Percentiles rank a stretch among this genome's conserved stretches.
These are phyloP conservation scores for Bjerkandera adusta DNA, from an alignment of 1,284 basidiomycete species.

Conservation along the genomic window DNA sequence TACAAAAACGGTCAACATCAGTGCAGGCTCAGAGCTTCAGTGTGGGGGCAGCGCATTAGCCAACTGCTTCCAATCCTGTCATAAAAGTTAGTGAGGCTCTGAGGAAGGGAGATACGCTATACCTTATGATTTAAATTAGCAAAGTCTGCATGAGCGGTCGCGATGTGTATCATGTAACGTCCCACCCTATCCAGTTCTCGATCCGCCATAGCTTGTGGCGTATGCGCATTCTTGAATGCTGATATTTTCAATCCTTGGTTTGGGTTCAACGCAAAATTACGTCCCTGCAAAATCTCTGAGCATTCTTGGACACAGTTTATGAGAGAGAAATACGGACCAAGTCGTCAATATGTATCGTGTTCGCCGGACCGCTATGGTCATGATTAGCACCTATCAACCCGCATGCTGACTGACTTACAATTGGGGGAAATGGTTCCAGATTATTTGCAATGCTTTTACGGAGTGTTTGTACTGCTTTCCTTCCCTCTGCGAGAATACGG, in stretches of 20 bases:
- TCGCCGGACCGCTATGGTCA: slow-evolving; percentile 55
- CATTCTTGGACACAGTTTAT: neutral
- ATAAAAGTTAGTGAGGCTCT: neutral
- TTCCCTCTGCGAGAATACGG: slow-evolving; percentile 74
- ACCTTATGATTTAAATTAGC: slow-evolving; percentile 61
- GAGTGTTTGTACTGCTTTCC: slow-evolving; percentile 78
- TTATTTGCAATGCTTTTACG: slow-evolving; percentile 82
- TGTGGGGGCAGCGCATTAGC: neutral
- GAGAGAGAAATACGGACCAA: slow-evolving; percentile 43
- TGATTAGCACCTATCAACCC: neutral
- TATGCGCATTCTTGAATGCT: slow-evolving; percentile 77
- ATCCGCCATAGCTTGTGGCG: slow-evolving; percentile 56
- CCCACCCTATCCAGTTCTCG: slow-evolving; percentile 65
- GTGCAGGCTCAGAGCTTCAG: neutral
- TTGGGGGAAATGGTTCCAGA: slow-evolving; percentile 85
- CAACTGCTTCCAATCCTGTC: slow-evolving; percentile 17
- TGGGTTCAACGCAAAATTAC: slow-evolving; percentile 88
- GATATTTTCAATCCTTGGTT: slow-evolving; percentile 81
- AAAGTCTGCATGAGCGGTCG: slow-evolving; percentile 47
- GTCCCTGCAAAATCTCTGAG: slow-evolving; percentile 42
- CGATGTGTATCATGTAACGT: slow-evolving; percentile 64
- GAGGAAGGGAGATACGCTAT: slow-evolving; percentile 1
- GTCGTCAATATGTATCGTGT: slow-evolving; percentile 89
- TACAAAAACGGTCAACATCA: neutral
- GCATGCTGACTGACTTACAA: slow-evolving; percentile 45